Conservation (phyloP, 352 stramenopile genomes). For the Pythium grandisporangium region DNA sequence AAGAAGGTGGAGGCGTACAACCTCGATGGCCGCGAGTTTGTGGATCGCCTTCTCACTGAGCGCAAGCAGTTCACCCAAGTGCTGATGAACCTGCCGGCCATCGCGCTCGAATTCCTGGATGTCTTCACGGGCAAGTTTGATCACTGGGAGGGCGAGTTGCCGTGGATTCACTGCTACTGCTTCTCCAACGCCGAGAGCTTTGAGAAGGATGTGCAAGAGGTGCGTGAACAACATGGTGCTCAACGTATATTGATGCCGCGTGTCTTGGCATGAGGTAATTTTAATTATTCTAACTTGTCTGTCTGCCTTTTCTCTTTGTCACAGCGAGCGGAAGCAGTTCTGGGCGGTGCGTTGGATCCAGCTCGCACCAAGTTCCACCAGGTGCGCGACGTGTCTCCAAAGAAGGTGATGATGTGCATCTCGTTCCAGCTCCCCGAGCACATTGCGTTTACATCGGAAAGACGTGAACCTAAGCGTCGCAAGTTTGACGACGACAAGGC, state of each 20-base stretch:
- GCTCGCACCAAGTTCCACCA: slow-evolving; percentile 60
- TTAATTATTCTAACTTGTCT: too few species aligned
- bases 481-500: slow-evolving; percentile 17
- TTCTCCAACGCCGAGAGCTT: slow-evolving; percentile 85
- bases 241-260: too few species aligned
- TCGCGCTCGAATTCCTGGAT: slow-evolving; percentile 91
- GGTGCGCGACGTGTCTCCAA: slow-evolving; percentile 94
- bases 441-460: slow-evolving; percentile 51
- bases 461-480: slow-evolving; percentile 37
- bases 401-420: slow-evolving; percentile 97
- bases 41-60: slow-evolving; percentile 63
- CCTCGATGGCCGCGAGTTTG: slow-evolving; percentile 90
- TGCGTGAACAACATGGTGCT: too few species aligned
- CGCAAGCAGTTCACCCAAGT: slow-evolving; percentile 84
- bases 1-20: slow-evolving; percentile 82
- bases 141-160: slow-evolving; percentile 58
- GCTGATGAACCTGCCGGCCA: slow-evolving; percentile 96
- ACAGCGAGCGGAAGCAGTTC: slow-evolving; percentile 56
- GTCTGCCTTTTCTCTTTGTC: slow-evolving; percentile 2
- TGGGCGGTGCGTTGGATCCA: slow-evolving; percentile 49
- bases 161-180: slow-evolving; percentile 93
- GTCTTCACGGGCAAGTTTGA: slow-evolving; percentile 60
- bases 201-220: slow-evolving; percentile 59
- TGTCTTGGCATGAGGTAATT: too few species aligned
- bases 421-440: slow-evolving; percentile 88